A percentile compares a stretch with the other conserved stretches of the same genome.
Evolutionary conservation across 2,329 filamentous ascomycete species (phyloP).

Genomic region (Alternaria hordeiaustralica): DNA sequence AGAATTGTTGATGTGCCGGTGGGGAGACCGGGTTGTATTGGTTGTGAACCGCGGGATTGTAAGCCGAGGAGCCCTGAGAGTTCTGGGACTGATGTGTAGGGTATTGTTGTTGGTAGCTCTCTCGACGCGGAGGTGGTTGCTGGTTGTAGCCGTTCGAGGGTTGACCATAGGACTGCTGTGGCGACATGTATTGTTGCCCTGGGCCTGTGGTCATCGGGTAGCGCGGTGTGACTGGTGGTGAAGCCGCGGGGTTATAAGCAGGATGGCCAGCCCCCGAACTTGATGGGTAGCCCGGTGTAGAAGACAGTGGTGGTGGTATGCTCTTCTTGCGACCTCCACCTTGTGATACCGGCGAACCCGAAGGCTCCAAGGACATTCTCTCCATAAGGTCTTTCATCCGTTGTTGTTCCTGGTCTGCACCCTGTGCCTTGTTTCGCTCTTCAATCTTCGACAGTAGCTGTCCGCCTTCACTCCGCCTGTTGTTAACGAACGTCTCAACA

Average conservation of each 20-base stretch:
- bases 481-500: slow-evolving; percentile 95
- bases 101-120: slow-evolving; percentile 40
- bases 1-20: slow-evolving; percentile 65
- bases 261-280: slow-evolving; percentile 42
- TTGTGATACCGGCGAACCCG: slow-evolving; percentile 42
- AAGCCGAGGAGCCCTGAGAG: slow-evolving; percentile 40
- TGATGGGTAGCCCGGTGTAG: slow-evolving; percentile 44
- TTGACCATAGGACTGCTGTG: slow-evolving; percentile 34
- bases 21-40: slow-evolving; percentile 55
- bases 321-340: slow-evolving; percentile 40
- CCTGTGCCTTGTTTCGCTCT: slow-evolving; percentile 73
- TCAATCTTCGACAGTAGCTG: slow-evolving; percentile 90
- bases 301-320: slow-evolving; percentile 51
- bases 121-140: slow-evolving; percentile 38
- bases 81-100: slow-evolving; percentile 24
- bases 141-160: slow-evolving; percentile 37
- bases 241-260: slow-evolving; percentile 60
- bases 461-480: slow-evolving; percentile 87
- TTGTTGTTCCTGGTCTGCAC: slow-evolving; percentile 83
- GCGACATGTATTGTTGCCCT: slow-evolving; percentile 42
- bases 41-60: slow-evolving; percentile 53
- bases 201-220: slow-evolving; percentile 49
- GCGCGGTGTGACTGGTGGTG: slow-evolving; percentile 55
- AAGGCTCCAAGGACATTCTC: slow-evolving; percentile 81
- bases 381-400: slow-evolving; percentile 91